These are phyloP conservation scores for Yamadazyma oceani DNA, from an alignment of 1,139 yeast species.

Conservation along the genomic window DNA sequence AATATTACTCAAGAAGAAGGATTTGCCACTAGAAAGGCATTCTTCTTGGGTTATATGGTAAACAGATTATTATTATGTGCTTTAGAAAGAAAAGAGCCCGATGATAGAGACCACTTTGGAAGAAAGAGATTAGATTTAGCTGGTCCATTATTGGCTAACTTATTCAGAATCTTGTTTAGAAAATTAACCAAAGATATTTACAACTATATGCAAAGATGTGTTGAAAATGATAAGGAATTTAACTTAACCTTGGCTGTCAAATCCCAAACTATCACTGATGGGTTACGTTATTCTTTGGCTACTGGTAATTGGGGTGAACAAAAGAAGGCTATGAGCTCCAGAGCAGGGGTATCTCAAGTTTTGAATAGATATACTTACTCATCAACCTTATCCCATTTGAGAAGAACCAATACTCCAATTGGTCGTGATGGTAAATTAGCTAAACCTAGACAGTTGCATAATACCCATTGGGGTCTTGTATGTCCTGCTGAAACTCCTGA, in stretches of 20 bases:
- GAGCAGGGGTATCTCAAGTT: slow-evolving; percentile 99
- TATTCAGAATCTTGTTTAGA: slow-evolving; percentile 91
- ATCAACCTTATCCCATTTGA: slow-evolving; percentile 93
- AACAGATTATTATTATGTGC: slow-evolving; percentile 93
- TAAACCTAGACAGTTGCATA: slow-evolving; percentile 97
- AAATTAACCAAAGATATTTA: slow-evolving; percentile 92
- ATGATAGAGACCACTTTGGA: slow-evolving; percentile 99
- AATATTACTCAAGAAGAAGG: slow-evolving; percentile 98
- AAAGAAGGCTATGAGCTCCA: slow-evolving; percentile 97
- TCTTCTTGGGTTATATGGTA: slow-evolving; percentile 96
- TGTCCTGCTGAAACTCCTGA: slow-evolving; percentile 99
- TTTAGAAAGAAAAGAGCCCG: slow-evolving; percentile 94
- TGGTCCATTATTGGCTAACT: slow-evolving; percentile 93
- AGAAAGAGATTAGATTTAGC: slow-evolving; percentile 97
- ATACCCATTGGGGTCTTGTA: slow-evolving; percentile 99
- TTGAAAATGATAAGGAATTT: slow-evolving; percentile 95
- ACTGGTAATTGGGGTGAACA: slow-evolving; percentile 99
- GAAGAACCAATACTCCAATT: slow-evolving; percentile 98
- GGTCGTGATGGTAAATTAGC: slow-evolving; percentile 99
- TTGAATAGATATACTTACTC: slow-evolving; percentile 96
- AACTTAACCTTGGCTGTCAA: slow-evolving; percentile 95
- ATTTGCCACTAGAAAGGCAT: slow-evolving; percentile 93
- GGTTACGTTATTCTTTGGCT: slow-evolving; percentile 94
- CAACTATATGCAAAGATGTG: slow-evolving; percentile 98
- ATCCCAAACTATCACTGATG: slow-evolving; percentile 95